phyloP scores from a whole-genome alignment of 139 green algal species.

The Chlamydomonas applanata region DNA sequence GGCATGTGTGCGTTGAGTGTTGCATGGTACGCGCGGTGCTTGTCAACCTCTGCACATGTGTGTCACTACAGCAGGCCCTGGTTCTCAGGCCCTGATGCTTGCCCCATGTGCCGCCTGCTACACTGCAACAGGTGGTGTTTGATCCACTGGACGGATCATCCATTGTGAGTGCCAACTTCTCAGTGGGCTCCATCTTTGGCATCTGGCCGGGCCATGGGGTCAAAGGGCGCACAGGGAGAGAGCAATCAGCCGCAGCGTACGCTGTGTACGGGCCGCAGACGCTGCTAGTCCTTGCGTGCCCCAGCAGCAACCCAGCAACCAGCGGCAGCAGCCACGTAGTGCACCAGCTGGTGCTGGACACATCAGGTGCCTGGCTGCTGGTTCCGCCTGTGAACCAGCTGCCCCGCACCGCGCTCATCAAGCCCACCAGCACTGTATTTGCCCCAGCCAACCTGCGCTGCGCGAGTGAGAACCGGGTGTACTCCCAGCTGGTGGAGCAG shows the following conservation, averaged over 20 bases:
- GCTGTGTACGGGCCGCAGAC: slow-evolving; percentile 79
- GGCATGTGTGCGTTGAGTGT: no score
- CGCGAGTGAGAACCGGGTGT: slow-evolving; percentile 41
- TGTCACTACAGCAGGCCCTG: neutral
- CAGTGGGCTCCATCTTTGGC: slow-evolving; percentile 84
- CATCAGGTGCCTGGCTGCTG: slow-evolving; percentile 1
- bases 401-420: neutral
- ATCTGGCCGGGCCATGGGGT: slow-evolving; percentile 66
- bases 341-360: neutral
- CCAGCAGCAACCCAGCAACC: neutral
- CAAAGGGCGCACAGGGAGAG: slow-evolving; percentile 48
- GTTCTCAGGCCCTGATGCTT: no score
- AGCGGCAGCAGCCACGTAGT: neutral
- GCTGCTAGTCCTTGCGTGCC: slow-evolving; percentile 68
- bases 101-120: no score
- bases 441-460: slow-evolving; percentile 78
- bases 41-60: neutral
- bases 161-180: slow-evolving; percentile 77
- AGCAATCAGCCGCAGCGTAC: slow-evolving; percentile 75
- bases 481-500: slow-evolving; percentile 53
- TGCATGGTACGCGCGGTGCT: no score
- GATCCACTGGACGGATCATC: slow-evolving; percentile 81
- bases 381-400: neutral
- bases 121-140: slow-evolving; percentile 70
- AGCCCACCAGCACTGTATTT: slow-evolving; percentile 25